Conservation (phyloP, 1,284 basidiomycete species). For the Boletus semigastroideus region DNA sequence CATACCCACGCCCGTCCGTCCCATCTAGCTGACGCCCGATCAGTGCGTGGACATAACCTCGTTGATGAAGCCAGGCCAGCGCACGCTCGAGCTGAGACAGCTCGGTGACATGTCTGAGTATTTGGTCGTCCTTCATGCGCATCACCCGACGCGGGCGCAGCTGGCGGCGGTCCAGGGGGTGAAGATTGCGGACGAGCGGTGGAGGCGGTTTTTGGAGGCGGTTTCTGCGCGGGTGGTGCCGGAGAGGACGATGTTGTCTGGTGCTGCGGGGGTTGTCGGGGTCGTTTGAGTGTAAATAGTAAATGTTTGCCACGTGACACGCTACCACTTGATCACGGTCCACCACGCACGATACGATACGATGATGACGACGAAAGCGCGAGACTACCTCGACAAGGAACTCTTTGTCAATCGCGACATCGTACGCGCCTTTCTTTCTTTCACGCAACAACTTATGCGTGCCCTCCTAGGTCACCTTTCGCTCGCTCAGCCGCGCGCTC, state of each 20-base stretch:
- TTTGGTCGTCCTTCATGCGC: conserved; percentile 29
- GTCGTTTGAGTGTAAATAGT: conserved; percentile 1
- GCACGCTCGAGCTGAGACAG: conserved; percentile 25
- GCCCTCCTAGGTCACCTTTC: conserved; percentile 64
- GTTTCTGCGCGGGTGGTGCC: conserved; percentile 12
- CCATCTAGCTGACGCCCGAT: conserved; percentile 27
- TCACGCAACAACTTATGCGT: neutral
- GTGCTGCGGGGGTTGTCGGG: neutral
- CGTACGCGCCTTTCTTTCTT: conserved; percentile 38
- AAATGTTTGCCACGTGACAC: neutral
- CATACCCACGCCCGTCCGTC: no score
- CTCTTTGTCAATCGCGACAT: conserved; percentile 61
- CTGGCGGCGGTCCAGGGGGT: conserved; percentile 19
- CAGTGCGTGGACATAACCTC: conserved; percentile 30
- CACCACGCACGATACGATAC: conserved; percentile 46
- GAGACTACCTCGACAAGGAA: conserved; percentile 63
- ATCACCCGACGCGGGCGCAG: conserved; percentile 29
- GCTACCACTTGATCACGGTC: neutral
- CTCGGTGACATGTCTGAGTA: conserved; percentile 30
- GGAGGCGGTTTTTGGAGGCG: conserved; percentile 18
- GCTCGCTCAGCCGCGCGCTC: conserved; percentile 66
- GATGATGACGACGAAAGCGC: conserved; percentile 47
- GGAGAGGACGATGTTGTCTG: neutral
- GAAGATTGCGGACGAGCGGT: conserved; percentile 16
- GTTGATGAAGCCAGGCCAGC: conserved; percentile 22